Base-by-base conservation (phyloP, 2,329 filamentous ascomycete species). In the Mycosphaerella sp. region DNA sequence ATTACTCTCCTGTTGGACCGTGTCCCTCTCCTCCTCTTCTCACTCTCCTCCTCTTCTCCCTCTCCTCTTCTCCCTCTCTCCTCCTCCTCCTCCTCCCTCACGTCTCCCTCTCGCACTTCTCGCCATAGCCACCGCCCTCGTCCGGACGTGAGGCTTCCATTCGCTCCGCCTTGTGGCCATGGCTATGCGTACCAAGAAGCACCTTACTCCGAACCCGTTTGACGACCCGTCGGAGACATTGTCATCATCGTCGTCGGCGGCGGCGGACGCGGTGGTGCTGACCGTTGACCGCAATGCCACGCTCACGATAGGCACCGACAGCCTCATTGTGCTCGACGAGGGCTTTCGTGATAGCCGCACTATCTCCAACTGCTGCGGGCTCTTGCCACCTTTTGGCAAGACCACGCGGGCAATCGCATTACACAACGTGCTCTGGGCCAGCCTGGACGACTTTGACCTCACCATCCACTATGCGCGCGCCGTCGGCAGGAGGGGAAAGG, bases 351-450 rank as follows among this genome's bases (percentile, higher is more conserved):
- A 77, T 55, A 72, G 62, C 23, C 56, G 74, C 65, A 69, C 74
- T 57, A 67, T 72, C 55, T 73, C 71, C 42, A 74, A 74, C 62
- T 84, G 80, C 68, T 85, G 81, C 67, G 79, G 80, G 41, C 63
- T 83, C 45, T 70, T 77, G 60, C 74, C 76, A 23, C 59, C 59
- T 23, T 50, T 66, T 17, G 68, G 73, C 31, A 78, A 79, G 55
- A 72, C 74, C 32, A 80, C 76, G 31, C 75, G 75, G 59, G 75
- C 79, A 5, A 85, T 96, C 31, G 84, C 87, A 1, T 85, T 89
- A 57, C 91, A 88, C 74, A 87, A 95, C 68, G 74, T 96, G 57
- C 82, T 96, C 46, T 95, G 89, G 85, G 88, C 86, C 39, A 83
- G 88, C 60, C 68, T 86, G 29, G 74, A 76, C 46, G 76, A 79